phyloP scores from a whole-genome alignment of 140 eudicot genomes.

The Stevia rebaudiana region DNA sequence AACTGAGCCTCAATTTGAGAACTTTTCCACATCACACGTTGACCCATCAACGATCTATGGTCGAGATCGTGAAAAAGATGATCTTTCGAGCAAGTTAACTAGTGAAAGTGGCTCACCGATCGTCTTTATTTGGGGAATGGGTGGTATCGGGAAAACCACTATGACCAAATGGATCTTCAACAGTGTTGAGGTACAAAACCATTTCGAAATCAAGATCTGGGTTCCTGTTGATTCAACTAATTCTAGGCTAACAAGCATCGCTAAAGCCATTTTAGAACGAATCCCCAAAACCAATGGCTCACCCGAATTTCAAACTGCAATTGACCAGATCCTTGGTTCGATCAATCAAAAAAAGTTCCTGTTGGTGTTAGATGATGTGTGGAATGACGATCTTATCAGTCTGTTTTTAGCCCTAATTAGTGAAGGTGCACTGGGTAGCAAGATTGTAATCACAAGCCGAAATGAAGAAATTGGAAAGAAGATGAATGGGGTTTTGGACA shows the following conservation, averaged over 20 bases:
- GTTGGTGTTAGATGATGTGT: constrained; percentile 12
- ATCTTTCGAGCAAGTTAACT: constrained; percentile 4
- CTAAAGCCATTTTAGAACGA: constrained; percentile 4
- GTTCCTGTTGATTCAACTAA: background rate
- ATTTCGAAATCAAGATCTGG: background rate
- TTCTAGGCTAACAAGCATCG: background rate
- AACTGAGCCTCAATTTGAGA: background rate
- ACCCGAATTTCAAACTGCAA: background rate
- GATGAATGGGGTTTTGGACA: background rate
- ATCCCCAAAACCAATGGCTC: background rate
- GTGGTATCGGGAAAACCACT: constrained; percentile 20
- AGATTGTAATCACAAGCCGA: constrained; percentile 3
- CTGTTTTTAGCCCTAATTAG: background rate
- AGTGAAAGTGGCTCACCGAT: background rate
- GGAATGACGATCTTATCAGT: background rate
- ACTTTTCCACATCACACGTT: background rate
- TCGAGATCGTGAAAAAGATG: constrained; percentile 1
- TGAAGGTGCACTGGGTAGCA: constrained; percentile 16
- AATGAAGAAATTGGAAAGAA: constrained; percentile 10
- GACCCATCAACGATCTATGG: background rate
- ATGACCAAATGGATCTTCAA: background rate
- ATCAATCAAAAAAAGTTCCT: constrained; percentile 1
- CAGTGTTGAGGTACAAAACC: background rate
- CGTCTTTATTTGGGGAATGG: constrained; percentile 17
- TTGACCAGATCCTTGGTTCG: background rate